These are phyloP conservation scores for Lotus japonicus DNA, from an alignment of 306 rosid genomes.

Conservation along the genomic window DNA sequence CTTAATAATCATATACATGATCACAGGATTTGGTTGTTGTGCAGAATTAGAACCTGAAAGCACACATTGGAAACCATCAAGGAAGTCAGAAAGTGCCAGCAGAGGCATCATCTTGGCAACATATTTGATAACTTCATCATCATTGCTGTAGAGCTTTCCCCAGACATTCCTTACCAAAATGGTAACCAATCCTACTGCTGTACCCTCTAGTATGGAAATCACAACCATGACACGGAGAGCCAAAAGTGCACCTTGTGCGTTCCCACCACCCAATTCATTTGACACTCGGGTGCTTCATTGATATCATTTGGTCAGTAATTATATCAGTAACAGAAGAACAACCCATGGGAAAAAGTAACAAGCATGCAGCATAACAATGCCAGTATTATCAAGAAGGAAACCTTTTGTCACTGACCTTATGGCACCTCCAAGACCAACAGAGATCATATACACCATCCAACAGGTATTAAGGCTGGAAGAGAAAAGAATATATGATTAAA, in stretches of 20 bases:
- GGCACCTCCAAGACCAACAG: constrained; percentile 59
- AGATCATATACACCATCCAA: constrained; percentile 56
- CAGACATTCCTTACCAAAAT: constrained; percentile 39
- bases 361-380: not conserved
- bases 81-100: constrained; percentile 55
- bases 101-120: constrained; percentile 55
- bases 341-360: not conserved
- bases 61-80: constrained; percentile 63
- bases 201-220: constrained; percentile 37
- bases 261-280: constrained; percentile 54
- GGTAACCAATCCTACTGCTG: constrained; percentile 27
- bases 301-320: not conserved
- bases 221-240: constrained; percentile 42
- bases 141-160: constrained; percentile 58
- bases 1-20: not conserved
- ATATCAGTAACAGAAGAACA: not conserved
- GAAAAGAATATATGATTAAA: not conserved
- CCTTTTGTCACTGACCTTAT: constrained; percentile 36
- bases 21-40: not conserved
- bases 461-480: constrained; percentile 48
- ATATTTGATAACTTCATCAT: constrained; percentile 42
- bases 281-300: constrained; percentile 47
- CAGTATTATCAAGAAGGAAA: not conserved
- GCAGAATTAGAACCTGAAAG: constrained; percentile 45
- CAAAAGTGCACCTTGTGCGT: constrained; percentile 37